These are phyloP conservation scores for Trichoderma harzianum DNA, from an alignment of 2,329 filamentous ascomycete species.

Conservation along the genomic window DNA sequence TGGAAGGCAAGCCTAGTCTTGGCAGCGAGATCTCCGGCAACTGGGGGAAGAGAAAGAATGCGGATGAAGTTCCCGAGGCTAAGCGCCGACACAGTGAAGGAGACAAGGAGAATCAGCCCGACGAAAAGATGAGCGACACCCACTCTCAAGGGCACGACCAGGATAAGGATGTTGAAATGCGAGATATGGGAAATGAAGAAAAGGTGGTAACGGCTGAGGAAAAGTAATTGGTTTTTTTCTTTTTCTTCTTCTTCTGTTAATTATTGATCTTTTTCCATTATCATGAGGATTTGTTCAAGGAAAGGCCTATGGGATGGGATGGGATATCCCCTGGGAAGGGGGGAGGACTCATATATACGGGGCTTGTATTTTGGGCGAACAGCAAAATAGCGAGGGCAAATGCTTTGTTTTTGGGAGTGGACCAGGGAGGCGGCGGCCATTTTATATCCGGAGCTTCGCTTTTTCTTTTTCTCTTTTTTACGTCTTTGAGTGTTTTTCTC, in stretches of 20 bases:
- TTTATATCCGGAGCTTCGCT: not conserved
- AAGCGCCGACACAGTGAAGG: conserved; percentile 34
- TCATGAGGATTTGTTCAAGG: not conserved
- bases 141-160: conserved; percentile 8
- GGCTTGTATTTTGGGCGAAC: not conserved
- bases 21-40: conserved; percentile 33
- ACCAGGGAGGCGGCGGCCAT: not conserved
- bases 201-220: conserved; percentile 15
- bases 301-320: not conserved
- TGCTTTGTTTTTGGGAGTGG: not conserved
- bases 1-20: conserved; percentile 21
- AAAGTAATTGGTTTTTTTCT: conserved; percentile 16
- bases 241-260: not conserved
- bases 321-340: not conserved
- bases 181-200: conserved; percentile 21
- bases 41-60: conserved; percentile 33
- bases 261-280: not conserved
- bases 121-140: conserved; percentile 19
- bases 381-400: conserved; percentile 3
- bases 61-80: conserved; percentile 28
- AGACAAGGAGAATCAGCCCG: conserved; percentile 47
- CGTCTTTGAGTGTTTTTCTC: not conserved
- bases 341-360: not conserved
- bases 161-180: conserved; percentile 34
- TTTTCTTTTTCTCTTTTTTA: not conserved